Percentiles rank a stretch among this genome's conserved stretches.
Evolutionary conservation across 2,329 filamentous ascomycete species (phyloP).

Genomic region (Aspergillus versicolor): DNA sequence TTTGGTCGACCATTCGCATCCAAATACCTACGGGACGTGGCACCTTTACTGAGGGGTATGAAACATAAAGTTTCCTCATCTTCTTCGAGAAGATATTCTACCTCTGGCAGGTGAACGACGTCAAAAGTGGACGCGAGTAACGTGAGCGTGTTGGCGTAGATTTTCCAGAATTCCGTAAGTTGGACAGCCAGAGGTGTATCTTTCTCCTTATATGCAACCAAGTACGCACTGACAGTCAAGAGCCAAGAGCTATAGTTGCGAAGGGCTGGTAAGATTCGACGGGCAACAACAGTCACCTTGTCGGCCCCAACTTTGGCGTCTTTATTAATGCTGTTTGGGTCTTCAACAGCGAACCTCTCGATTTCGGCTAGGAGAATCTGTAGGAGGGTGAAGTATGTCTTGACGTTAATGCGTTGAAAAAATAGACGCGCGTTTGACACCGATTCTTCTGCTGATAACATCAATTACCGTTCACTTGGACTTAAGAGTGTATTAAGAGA

Average conservation of each 20-base stretch:
- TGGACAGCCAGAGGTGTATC: slow-evolving; percentile 57
- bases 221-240: slow-evolving; percentile 53
- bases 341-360: slow-evolving; percentile 55
- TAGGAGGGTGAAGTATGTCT: slow-evolving; percentile 71
- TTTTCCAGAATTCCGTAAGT: slow-evolving; percentile 64
- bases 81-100: slow-evolving; percentile 66
- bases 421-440: slow-evolving; percentile 53
- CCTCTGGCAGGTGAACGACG: slow-evolving; percentile 53
- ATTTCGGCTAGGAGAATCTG: slow-evolving; percentile 70
- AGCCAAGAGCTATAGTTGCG: slow-evolving; percentile 71
- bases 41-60: slow-evolving; percentile 55
- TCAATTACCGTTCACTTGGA: slow-evolving; percentile 15
- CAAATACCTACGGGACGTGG: slow-evolving; percentile 54
- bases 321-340: slow-evolving; percentile 38
- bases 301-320: slow-evolving; percentile 40
- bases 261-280: slow-evolving; percentile 62
- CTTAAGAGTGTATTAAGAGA: slow-evolving; percentile 10
- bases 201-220: slow-evolving; percentile 53
- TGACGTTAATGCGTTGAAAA: slow-evolving; percentile 74
- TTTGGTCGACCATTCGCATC: slow-evolving; percentile 48
- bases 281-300: slow-evolving; percentile 58
- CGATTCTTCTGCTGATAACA: slow-evolving; percentile 44
- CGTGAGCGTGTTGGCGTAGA: slow-evolving; percentile 63
- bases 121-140: slow-evolving; percentile 60
- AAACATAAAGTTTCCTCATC: slow-evolving; percentile 68